Evolutionary conservation across 1,284 basidiomycete species (phyloP).

Genomic region (Phlebopus sp.): DNA sequence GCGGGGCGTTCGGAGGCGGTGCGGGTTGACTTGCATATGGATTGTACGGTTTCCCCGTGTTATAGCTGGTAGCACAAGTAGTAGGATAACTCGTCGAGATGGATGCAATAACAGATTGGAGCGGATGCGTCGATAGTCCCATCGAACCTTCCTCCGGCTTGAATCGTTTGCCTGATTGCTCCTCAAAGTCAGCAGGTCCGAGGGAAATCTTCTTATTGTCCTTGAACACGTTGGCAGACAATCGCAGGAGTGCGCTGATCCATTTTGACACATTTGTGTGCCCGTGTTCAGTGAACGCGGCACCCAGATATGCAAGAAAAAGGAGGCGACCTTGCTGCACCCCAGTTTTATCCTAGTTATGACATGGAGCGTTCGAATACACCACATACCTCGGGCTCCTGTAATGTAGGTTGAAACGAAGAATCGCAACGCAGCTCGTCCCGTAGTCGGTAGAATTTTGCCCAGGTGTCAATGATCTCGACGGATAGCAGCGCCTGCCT

Average conservation of each 20-base stretch:
- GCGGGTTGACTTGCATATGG: conserved; percentile 24
- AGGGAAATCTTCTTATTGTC: conserved; percentile 22
- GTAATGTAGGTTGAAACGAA: conserved; percentile 39
- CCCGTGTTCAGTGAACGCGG: conserved; percentile 56
- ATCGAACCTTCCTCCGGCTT: conserved; percentile 31
- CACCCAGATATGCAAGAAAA: conserved; percentile 68
- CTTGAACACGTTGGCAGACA: conserved; percentile 19
- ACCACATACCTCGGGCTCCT: conserved; percentile 46
- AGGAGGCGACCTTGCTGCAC: conserved; percentile 54
- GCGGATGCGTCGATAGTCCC: conserved; percentile 30
- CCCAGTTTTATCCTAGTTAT: conserved; percentile 13
- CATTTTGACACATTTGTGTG: conserved; percentile 51
- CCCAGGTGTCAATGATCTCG: conserved; percentile 55
- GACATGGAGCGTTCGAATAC: conserved; percentile 11
- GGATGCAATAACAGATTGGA: conserved; percentile 29
- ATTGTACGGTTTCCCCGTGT: conserved; percentile 19
- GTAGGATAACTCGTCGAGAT: conserved; percentile 21
- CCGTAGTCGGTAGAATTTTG: conserved; percentile 52
- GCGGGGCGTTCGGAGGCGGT: conserved; percentile 25
- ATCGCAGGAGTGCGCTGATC: conserved; percentile 53
- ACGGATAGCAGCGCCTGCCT: conserved; percentile 39
- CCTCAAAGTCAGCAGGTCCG: conserved; percentile 25
- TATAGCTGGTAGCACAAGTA: conserved; percentile 11
- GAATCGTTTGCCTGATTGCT: conserved; percentile 29
- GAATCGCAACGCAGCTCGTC: conserved; percentile 57